These are phyloP conservation scores for Euphorbia pulcherrima DNA, from an alignment of 345 rosid genomes.

Conservation along the genomic window DNA sequence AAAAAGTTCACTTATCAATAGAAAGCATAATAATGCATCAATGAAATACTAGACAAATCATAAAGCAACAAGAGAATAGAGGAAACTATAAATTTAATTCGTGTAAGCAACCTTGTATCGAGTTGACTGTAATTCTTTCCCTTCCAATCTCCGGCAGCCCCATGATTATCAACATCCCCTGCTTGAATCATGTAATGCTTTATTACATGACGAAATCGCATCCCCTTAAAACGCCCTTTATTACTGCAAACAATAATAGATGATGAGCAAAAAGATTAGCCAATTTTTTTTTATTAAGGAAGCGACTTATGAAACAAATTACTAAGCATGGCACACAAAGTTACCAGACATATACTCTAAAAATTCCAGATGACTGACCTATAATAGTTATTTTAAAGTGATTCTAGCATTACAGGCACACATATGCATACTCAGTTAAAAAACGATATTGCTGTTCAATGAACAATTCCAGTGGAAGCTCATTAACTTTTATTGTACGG, in stretches of 20 bases:
- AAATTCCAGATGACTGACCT: not conserved
- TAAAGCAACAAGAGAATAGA: not conserved
- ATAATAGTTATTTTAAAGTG: too few species aligned
- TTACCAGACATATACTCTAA: not conserved
- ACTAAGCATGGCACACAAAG: not conserved
- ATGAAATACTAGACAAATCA: not conserved
- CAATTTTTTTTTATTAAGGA: not conserved
- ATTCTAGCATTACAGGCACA: not conserved
- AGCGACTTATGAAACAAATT: not conserved
- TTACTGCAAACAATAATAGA: slow-evolving; percentile 16
- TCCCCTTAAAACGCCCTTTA: slow-evolving; percentile 26
- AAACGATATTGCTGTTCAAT: not conserved
- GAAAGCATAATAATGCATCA: not conserved
- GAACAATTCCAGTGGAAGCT: not conserved
- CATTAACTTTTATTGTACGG: not conserved
- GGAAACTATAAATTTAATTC: not conserved
- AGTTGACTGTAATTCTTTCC: slow-evolving; percentile 29
- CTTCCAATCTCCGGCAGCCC: slow-evolving; percentile 24
- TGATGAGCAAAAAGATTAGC: not conserved
- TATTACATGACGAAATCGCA: slow-evolving; percentile 26
- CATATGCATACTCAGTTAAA: not conserved
- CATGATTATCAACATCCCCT: slow-evolving; percentile 18
- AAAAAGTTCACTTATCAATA: not conserved
- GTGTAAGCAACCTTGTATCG: slow-evolving; percentile 14
- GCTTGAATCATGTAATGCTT: slow-evolving; percentile 32